Percentiles rank a stretch among this genome's conserved stretches.
Evolutionary conservation across 73 alveolate genomes (phyloP).

Genomic region (Paramecium primaurelia): DNA sequence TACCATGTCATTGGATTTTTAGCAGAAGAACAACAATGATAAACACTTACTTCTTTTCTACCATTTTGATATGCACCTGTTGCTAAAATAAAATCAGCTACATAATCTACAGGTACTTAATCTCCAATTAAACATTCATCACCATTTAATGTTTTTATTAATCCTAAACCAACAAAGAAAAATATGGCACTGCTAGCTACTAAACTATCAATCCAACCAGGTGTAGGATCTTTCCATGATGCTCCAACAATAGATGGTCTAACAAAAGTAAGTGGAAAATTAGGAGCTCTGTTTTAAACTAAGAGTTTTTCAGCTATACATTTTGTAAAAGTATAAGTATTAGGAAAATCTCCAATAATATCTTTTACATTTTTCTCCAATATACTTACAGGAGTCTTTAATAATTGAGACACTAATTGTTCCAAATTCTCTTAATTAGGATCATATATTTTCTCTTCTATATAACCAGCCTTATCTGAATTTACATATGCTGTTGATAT

Average conservation of each 20-base stretch:
- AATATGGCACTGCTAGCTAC: constrained; percentile 83
- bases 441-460: constrained; percentile 85
- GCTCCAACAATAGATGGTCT: constrained; percentile 91
- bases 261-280: constrained; percentile 69
- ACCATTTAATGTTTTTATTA: constrained; percentile 74
- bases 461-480: constrained; percentile 75
- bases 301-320: constrained; percentile 79
- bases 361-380: constrained; percentile 66
- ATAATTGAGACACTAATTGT: constrained; percentile 54
- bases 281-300: constrained; percentile 60
- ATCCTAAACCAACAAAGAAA: constrained; percentile 78
- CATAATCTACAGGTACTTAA: constrained; percentile 87
- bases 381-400: constrained; percentile 64
- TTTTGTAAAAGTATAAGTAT: constrained; percentile 88
- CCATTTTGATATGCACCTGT: constrained; percentile 53
- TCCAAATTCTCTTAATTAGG: constrained; percentile 58
- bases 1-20: constrained; percentile 77
- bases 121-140: constrained; percentile 77
- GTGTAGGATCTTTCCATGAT: constrained; percentile 77
- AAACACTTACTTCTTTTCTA: constrained; percentile 47
- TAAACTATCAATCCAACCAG: constrained; percentile 94
- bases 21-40: constrained; percentile 75
- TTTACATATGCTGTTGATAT: constrained; percentile 76
- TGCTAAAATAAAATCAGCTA: constrained; percentile 71
- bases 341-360: constrained; percentile 82